A percentile compares a stretch with the other conserved stretches of the same genome.
These are phyloP conservation scores for Microthlaspi erraticum DNA, from an alignment of 345 rosid species.

Conservation along the genomic window DNA sequence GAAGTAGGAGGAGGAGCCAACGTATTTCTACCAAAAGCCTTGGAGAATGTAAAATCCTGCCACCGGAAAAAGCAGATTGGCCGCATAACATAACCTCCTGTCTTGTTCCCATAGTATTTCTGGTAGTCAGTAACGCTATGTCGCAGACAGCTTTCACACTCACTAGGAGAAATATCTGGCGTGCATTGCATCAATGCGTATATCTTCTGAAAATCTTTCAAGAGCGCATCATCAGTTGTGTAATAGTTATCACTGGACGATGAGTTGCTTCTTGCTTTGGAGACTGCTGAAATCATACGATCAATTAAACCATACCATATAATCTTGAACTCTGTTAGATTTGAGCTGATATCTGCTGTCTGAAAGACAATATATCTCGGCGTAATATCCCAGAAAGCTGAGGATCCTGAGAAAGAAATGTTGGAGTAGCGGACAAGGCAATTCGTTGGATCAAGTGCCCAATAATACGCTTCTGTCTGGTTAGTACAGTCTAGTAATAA, in stretches of 20 bases:
- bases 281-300: not conserved
- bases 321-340: not conserved
- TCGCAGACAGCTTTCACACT: constrained; percentile 34
- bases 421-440: constrained; percentile 56
- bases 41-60: constrained; percentile 27
- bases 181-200: constrained; percentile 26
- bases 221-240: constrained; percentile 10
- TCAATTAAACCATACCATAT: not conserved
- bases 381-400: not conserved
- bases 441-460: constrained; percentile 27
- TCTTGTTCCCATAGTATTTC: constrained; percentile 14
- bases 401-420: constrained; percentile 24
- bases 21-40: not conserved
- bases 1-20: not conserved
- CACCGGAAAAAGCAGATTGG: constrained; percentile 42
- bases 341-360: not conserved
- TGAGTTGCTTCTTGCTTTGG: not conserved
- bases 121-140: not conserved
- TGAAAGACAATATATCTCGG: not conserved
- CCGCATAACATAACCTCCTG: not conserved
- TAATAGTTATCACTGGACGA: not conserved
- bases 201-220: not conserved
- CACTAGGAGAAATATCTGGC: constrained; percentile 7
- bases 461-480: constrained; percentile 44
- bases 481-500: constrained; percentile 34